Percentiles rank a stretch among this genome's conserved stretches.
Evolutionary conservation across 2,329 filamentous ascomycete genomes (phyloP).

Genomic region (Diaporthe eres): DNA sequence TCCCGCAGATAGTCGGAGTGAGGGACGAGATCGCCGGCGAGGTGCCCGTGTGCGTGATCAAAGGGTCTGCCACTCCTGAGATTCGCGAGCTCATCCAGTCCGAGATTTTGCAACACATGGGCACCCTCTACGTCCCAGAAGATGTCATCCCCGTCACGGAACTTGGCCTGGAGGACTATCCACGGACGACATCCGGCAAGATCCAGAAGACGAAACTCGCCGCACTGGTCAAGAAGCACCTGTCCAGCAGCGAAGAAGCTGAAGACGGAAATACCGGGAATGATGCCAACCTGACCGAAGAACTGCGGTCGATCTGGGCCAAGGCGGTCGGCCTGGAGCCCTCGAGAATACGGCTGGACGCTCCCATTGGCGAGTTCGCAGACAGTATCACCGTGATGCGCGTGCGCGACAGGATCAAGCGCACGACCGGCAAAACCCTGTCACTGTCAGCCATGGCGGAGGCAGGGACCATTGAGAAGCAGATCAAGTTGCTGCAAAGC

Average conservation of each 20-base stretch:
- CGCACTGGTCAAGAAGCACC: constrained; percentile 20
- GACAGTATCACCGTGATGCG: constrained; percentile 37
- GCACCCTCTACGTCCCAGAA: constrained; percentile 32
- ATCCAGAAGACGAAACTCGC: constrained; percentile 31
- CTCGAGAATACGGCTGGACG: constrained; percentile 26
- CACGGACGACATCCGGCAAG: constrained; percentile 30
- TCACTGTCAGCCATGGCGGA: constrained; percentile 32
- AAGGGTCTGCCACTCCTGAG: not conserved
- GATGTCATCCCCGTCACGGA: constrained; percentile 20
- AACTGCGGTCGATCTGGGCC: constrained; percentile 33
- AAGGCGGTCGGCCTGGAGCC: constrained; percentile 36
- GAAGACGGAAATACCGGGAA: not conserved
- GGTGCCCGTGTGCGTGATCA: constrained; percentile 33
- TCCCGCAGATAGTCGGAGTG: constrained; percentile 28
- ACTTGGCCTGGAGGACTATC: constrained; percentile 33
- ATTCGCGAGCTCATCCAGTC: constrained; percentile 31
- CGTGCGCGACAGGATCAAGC: constrained; percentile 33
- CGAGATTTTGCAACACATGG: constrained; percentile 34
- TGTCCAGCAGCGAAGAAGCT: not conserved
- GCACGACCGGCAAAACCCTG: constrained; percentile 21
- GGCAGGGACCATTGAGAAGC: constrained; percentile 40
- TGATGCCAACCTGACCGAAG: not conserved
- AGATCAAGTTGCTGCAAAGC: constrained; percentile 37
- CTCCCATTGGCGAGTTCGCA: constrained; percentile 26
- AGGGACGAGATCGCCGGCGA: constrained; percentile 31